Percentiles rank a stretch among this genome's conserved stretches.
phyloP scores from a whole-genome alignment of 2,329 filamentous ascomycete genomes.

The Ophiostoma fasciatum region DNA sequence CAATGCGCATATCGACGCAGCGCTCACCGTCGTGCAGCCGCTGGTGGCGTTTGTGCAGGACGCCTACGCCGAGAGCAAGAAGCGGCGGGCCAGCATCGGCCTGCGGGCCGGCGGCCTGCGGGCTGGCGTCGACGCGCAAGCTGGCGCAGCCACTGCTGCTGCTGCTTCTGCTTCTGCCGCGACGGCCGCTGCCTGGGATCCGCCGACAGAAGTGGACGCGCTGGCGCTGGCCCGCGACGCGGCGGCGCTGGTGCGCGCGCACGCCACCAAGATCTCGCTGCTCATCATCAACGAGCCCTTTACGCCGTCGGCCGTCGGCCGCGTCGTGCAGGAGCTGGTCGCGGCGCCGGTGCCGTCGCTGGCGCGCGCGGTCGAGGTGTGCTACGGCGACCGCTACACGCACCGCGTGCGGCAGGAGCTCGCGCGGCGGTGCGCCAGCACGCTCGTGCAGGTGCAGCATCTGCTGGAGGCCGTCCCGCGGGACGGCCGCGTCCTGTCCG shows the following conservation, averaged over 20 bases:
- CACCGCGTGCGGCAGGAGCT: constrained; percentile 34
- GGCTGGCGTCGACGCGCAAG: too few species aligned
- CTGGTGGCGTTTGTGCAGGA: constrained; percentile 22
- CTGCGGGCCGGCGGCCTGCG: too few species aligned
- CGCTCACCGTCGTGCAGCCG: constrained; percentile 24
- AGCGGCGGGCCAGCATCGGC: background rate
- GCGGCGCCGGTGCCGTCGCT: constrained; percentile 60
- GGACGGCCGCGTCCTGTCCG: constrained; percentile 38
- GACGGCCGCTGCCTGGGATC: background rate
- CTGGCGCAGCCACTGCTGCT: too few species aligned
- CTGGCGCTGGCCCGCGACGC: constrained; percentile 59
- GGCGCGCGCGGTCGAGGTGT: constrained; percentile 54
- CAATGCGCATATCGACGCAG: constrained; percentile 22
- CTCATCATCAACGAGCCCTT: constrained; percentile 79
- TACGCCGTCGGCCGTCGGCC: constrained; percentile 58
- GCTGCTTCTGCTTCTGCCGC: too few species aligned
- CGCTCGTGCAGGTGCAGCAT: constrained; percentile 46
- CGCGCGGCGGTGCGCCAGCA: constrained; percentile 38
- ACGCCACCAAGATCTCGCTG: constrained; percentile 76
- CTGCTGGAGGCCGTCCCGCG: constrained; percentile 46
- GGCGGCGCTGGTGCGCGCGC: constrained; percentile 59
- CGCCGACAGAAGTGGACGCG: constrained; percentile 28
- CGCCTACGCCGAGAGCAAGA: constrained; percentile 18
- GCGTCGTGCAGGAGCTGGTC: constrained; percentile 58
- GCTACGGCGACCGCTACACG: constrained; percentile 47